phyloP scores from a whole-genome alignment of 257 asterid genomes.

The Fraxinus excelsior region DNA sequence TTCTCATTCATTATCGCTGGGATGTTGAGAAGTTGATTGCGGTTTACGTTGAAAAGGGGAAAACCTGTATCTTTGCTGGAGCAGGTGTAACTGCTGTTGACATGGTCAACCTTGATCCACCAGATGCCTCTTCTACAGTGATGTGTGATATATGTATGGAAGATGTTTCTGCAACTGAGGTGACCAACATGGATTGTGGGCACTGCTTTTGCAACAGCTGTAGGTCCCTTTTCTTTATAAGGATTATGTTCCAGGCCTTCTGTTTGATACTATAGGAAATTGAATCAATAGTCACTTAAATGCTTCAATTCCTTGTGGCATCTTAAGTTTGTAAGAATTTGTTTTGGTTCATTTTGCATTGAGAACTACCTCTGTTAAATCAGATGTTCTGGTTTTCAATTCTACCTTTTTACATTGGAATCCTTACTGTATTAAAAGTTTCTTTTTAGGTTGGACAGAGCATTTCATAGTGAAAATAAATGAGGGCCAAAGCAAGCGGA shows the following conservation, averaged over 20 bases:
- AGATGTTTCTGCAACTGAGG: slow-evolving; percentile 56
- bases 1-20: slow-evolving; percentile 92
- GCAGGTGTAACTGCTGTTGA: slow-evolving; percentile 73
- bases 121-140: slow-evolving; percentile 41
- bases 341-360: slow-evolving; percentile 9
- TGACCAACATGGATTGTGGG: slow-evolving; percentile 88
- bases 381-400: not conserved
- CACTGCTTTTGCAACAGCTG: slow-evolving; percentile 92
- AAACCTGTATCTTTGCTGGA: slow-evolving; percentile 65
- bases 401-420: slow-evolving; percentile 13
- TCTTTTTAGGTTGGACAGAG: slow-evolving; percentile 87
- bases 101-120: slow-evolving; percentile 37
- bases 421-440: slow-evolving; percentile 10
- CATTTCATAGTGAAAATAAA: slow-evolving; percentile 92
- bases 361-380: not conserved
- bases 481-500: slow-evolving; percentile 97
- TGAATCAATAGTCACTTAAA: not conserved
- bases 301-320: slow-evolving; percentile 10
- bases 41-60: slow-evolving; percentile 84
- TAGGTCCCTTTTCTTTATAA: slow-evolving; percentile 44
- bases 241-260: slow-evolving; percentile 10
- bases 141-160: slow-evolving; percentile 81
- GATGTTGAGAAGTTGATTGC: slow-evolving; percentile 74
- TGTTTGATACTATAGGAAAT: slow-evolving; percentile 2
- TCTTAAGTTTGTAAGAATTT: slow-evolving; percentile 2